Percentiles rank a stretch among this genome's conserved stretches.
phyloP scores from a whole-genome alignment of 2,329 filamentous ascomycete species.

The Aureobasidium sp. region DNA sequence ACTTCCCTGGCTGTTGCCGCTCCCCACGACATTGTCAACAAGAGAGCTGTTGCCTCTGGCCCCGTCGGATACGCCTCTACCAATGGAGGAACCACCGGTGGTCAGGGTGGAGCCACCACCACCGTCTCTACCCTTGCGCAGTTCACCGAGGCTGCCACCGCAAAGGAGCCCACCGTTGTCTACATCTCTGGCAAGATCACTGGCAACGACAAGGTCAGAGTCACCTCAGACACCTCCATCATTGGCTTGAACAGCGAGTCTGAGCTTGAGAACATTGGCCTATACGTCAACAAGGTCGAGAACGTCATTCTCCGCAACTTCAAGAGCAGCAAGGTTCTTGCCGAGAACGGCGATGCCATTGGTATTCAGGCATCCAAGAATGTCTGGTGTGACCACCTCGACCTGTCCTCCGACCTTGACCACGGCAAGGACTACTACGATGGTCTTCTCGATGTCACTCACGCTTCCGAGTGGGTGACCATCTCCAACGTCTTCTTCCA shows the following conservation, averaged over 20 bases:
- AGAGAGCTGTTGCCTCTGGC: not conserved
- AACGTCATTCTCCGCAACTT: constrained; percentile 53
- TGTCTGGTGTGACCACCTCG: constrained; percentile 60
- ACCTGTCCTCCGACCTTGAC: constrained; percentile 50
- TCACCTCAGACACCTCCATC: constrained; percentile 43
- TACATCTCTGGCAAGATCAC: constrained; percentile 38
- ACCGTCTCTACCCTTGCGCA: constrained; percentile 39
- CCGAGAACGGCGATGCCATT: constrained; percentile 43
- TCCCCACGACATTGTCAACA: constrained; percentile 6
- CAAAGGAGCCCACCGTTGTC: constrained; percentile 34
- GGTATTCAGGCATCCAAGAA: constrained; percentile 40
- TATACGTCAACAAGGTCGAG: constrained; percentile 38
- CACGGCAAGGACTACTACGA: constrained; percentile 63
- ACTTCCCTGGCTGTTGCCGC: constrained; percentile 18
- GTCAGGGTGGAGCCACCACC: constrained; percentile 35
- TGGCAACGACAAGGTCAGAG: constrained; percentile 35
- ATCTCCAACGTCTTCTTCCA: constrained; percentile 41
- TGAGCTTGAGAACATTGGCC: constrained; percentile 37
- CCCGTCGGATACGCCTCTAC: constrained; percentile 21
- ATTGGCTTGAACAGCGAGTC: constrained; percentile 38
- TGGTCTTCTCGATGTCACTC: constrained; percentile 55
- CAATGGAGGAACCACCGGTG: constrained; percentile 36
- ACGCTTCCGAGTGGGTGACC: constrained; percentile 54
- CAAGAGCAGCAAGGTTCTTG: constrained; percentile 41
- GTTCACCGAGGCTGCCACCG: constrained; percentile 29